Percentiles rank a stretch among this genome's conserved stretches.
Evolutionary conservation across 2,329 filamentous ascomycete genomes (phyloP).

Genomic region (Trichoderma breve): DNA sequence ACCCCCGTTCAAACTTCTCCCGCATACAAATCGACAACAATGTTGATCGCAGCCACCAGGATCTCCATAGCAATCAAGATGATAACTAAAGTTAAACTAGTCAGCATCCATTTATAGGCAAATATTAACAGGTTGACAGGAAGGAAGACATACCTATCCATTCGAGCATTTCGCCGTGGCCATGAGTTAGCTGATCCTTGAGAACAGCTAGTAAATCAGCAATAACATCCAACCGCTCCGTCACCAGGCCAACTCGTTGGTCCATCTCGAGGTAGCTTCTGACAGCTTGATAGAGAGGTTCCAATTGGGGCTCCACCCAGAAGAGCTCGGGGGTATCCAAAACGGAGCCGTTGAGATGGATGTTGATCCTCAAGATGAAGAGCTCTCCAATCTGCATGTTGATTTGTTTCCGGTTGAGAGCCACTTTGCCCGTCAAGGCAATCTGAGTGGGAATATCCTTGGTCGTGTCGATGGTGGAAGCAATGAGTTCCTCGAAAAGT

Average conservation of each 20-base stretch:
- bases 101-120: slow-evolving; percentile 20
- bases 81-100: slow-evolving; percentile 64
- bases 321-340: slow-evolving; percentile 96
- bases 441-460: slow-evolving; percentile 93
- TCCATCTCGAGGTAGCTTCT: slow-evolving; percentile 97
- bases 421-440: slow-evolving; percentile 86
- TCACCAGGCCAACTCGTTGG: slow-evolving; percentile 84
- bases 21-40: slow-evolving; percentile 86
- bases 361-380: slow-evolving; percentile 96
- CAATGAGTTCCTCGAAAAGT: slow-evolving; percentile 91
- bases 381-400: slow-evolving; percentile 99
- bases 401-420: slow-evolving; percentile 82
- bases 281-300: slow-evolving; percentile 94
- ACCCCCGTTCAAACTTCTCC: slow-evolving; percentile 28
- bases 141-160: slow-evolving; percentile 69
- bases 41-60: slow-evolving; percentile 87
- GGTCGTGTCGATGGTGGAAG: slow-evolving; percentile 88
- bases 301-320: slow-evolving; percentile 96
- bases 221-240: slow-evolving; percentile 82
- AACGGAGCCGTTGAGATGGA: slow-evolving; percentile 94
- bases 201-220: slow-evolving; percentile 88
- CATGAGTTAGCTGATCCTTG: slow-evolving; percentile 92
- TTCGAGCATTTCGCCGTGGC: slow-evolving; percentile 84
- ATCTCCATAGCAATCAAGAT: slow-evolving; percentile 95
- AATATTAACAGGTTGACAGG: not conserved